These are phyloP conservation scores for Ophiostoma sp. DNA, from an alignment of 2,329 filamentous ascomycete species.

Conservation along the genomic window DNA sequence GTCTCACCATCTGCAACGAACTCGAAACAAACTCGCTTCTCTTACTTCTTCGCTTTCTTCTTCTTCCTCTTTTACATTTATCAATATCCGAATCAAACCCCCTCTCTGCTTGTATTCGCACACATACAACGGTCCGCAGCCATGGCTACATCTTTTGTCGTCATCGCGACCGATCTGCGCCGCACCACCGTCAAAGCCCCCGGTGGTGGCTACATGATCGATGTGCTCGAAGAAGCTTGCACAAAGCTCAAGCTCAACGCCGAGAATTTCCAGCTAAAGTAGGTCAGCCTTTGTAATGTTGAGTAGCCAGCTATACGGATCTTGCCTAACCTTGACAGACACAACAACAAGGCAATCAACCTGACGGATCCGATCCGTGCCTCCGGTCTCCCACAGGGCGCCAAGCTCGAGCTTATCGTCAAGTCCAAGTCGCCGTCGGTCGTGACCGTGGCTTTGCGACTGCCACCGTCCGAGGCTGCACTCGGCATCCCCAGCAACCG, in stretches of 20 bases:
- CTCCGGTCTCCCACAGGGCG: constrained; percentile 74
- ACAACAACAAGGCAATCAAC: constrained; percentile 81
- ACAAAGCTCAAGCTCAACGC: constrained; percentile 68
- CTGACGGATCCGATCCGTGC: constrained; percentile 79
- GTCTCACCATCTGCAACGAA: too few relatives aligned
- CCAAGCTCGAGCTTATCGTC: constrained; percentile 86
- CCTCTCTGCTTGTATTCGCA: constrained; percentile 25
- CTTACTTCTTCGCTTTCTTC: too few relatives aligned
- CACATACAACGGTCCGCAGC: constrained; percentile 22
- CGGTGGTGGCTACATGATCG: constrained; percentile 72
- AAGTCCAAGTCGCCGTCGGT: constrained; percentile 78
- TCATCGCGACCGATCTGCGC: constrained; percentile 74
- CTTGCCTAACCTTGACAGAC: constrained; percentile 39
- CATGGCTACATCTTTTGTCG: constrained; percentile 85
- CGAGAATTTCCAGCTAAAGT: constrained; percentile 78
- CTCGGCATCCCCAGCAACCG: constrained; percentile 56
- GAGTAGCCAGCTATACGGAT: too few relatives aligned
- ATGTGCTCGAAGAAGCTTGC: constrained; percentile 84
- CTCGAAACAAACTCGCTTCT: too few relatives aligned
- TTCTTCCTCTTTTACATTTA: too few relatives aligned
- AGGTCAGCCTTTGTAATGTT: constrained; percentile 28
- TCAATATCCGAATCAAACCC: too few relatives aligned
- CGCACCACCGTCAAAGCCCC: constrained; percentile 77
- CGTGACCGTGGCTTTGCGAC: constrained; percentile 81
- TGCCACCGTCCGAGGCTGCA: constrained; percentile 65